phyloP scores from a whole-genome alignment of 1,284 basidiomycete genomes.

The Golubevia sp. region DNA sequence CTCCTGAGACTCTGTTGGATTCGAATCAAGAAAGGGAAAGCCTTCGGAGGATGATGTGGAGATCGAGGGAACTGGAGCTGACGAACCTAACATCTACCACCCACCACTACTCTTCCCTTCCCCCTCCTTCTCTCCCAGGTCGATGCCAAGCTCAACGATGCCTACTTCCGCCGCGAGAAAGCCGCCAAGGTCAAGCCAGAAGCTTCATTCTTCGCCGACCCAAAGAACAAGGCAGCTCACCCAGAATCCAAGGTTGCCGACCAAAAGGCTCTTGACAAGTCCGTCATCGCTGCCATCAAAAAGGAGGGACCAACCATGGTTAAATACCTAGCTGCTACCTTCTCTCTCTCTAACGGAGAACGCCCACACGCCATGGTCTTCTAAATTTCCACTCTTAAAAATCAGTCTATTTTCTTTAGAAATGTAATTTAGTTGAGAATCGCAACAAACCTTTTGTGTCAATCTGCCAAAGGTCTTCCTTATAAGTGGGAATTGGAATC shows the following conservation, averaged over 20 bases:
- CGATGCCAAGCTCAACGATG: slow-evolving; percentile 58
- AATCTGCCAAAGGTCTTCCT: too few species aligned
- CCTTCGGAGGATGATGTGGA: too few species aligned
- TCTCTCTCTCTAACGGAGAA: slow-evolving; percentile 60
- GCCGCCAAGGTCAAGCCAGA: slow-evolving; percentile 55
- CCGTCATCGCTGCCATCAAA: slow-evolving; percentile 54
- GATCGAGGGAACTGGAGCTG: too few species aligned
- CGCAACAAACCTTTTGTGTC: too few species aligned
- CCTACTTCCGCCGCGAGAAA: slow-evolving; percentile 60
- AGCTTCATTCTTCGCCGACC: slow-evolving; percentile 58
- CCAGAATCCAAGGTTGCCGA: slow-evolving; percentile 58
- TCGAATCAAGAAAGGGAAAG: too few species aligned
- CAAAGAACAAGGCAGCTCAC: slow-evolving; percentile 56
- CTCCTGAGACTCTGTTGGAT: too few species aligned
- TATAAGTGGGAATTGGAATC: too few species aligned
- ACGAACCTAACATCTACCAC: too few species aligned
- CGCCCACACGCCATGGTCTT: slow-evolving; percentile 59
- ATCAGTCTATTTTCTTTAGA: background rate
- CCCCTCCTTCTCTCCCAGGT: slow-evolving; percentile 14
- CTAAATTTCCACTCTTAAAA: slow-evolving; percentile 24
- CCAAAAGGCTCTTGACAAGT: slow-evolving; percentile 62
- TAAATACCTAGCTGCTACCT: slow-evolving; percentile 61
- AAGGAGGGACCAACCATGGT: slow-evolving; percentile 52
- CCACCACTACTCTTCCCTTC: too few species aligned
- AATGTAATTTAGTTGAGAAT: too few species aligned